Conservation (phyloP, 805 yeast genomes). For the Starmerella stigmatis region DNA sequence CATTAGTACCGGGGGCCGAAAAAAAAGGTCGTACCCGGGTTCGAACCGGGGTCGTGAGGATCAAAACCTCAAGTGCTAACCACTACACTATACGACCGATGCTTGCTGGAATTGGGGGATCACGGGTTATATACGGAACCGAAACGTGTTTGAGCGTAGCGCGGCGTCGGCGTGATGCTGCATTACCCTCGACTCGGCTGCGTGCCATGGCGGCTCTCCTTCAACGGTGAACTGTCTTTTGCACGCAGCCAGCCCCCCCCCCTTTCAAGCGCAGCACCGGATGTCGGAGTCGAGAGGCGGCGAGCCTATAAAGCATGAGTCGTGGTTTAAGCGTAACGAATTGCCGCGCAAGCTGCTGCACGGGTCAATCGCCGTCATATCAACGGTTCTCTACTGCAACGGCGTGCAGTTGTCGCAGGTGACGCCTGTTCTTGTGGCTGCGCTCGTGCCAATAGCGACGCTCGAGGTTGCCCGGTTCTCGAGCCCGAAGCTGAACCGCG, state of each 20-base stretch:
- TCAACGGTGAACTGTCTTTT: not conserved
- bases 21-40: constrained; percentile 9
- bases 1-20: not conserved
- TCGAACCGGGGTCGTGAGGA: constrained; percentile 10
- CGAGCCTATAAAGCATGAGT: not conserved
- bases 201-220: not conserved
- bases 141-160: too few relatives aligned
- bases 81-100: constrained; percentile 9
- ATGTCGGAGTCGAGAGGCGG: not conserved
- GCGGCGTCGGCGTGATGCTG: too few relatives aligned
- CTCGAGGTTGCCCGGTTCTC: constrained; percentile 62
- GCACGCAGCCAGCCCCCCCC: not conserved
- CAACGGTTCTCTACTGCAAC: constrained; percentile 58
- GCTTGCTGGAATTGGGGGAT: not conserved
- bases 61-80: constrained; percentile 9
- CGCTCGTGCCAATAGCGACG: constrained; percentile 46
- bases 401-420: constrained; percentile 50
- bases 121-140: not conserved
- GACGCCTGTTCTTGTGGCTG: constrained; percentile 46
- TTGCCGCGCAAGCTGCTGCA: constrained; percentile 81
- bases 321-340: constrained; percentile 63
- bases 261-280: not conserved
- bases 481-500: constrained; percentile 49
- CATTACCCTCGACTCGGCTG: not conserved
- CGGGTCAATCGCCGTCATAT: constrained; percentile 75